Evolutionary conservation across 1,139 yeast species (phyloP).

Genomic region (Lodderomyces theae): DNA sequence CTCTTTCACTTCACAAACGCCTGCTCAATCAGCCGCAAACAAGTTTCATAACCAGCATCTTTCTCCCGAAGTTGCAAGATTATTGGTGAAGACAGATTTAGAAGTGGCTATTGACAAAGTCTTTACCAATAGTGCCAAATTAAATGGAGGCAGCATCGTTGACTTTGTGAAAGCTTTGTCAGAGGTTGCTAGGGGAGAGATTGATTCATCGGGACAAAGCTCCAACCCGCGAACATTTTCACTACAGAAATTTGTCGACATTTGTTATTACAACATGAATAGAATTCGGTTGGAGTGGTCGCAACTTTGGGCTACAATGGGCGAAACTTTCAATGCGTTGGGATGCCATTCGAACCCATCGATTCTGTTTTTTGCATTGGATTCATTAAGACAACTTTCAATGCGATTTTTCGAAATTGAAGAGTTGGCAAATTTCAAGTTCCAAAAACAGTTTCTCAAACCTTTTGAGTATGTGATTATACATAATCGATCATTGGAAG

Average conservation of each 20-base stretch:
- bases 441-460: constrained; percentile 88
- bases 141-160: constrained; percentile 81
- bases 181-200: constrained; percentile 86
- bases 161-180: constrained; percentile 85
- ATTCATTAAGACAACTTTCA: constrained; percentile 88
- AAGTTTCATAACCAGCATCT: constrained; percentile 47
- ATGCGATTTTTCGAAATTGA: constrained; percentile 91
- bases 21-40: constrained; percentile 43
- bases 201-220: constrained; percentile 81
- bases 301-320: constrained; percentile 91
- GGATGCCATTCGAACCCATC: constrained; percentile 77
- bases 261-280: constrained; percentile 95
- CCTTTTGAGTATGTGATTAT: constrained; percentile 83
- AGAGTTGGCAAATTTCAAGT: constrained; percentile 91
- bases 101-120: constrained; percentile 85
- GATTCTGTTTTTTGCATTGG: constrained; percentile 87
- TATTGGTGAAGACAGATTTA: constrained; percentile 69
- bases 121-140: constrained; percentile 75
- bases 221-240: constrained; percentile 87
- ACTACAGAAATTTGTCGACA: constrained; percentile 92
- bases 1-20: constrained; percentile 33
- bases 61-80: constrained; percentile 38
- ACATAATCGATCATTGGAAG: constrained; percentile 66
- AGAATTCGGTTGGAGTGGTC: constrained; percentile 98
- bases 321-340: constrained; percentile 80